phyloP scores from a whole-genome alignment of 805 yeast species.

The Tetrapisispora namnaoensis region DNA sequence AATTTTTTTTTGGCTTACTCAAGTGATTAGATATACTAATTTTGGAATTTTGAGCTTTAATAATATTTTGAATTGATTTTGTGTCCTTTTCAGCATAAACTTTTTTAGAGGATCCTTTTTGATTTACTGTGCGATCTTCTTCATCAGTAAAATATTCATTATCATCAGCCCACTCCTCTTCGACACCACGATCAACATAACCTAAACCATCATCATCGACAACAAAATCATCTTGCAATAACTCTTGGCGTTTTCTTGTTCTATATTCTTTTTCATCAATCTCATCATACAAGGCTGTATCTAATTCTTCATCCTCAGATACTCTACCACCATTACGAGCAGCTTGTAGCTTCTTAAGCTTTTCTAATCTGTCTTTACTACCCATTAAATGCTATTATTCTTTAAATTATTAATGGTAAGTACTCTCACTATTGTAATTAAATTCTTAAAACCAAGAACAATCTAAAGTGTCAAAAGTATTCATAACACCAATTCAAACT shows the following conservation, averaged over 20 bases:
- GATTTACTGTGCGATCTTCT: slow-evolving; percentile 26
- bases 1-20: slow-evolving; percentile 31
- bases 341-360: slow-evolving; percentile 47
- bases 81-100: slow-evolving; percentile 4
- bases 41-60: slow-evolving; percentile 43
- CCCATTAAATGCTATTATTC: slow-evolving; percentile 22
- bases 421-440: too few relatives aligned
- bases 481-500: neutral
- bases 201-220: slow-evolving; percentile 93
- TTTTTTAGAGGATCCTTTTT: slow-evolving; percentile 17
- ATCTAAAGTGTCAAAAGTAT: neutral
- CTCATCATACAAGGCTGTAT: slow-evolving; percentile 65
- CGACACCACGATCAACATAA: slow-evolving; percentile 86
- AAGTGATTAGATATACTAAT: slow-evolving; percentile 22
- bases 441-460: neutral
- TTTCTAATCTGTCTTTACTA: slow-evolving; percentile 38
- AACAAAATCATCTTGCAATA: slow-evolving; percentile 84
- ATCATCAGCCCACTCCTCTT: slow-evolving; percentile 52
- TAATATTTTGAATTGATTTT: slow-evolving; percentile 33
- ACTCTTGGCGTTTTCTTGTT: slow-evolving; percentile 64
- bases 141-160: slow-evolving; percentile 50
- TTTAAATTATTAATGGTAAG: too few relatives aligned
- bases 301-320: slow-evolving; percentile 27
- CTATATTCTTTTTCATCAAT: slow-evolving; percentile 75
- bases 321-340: slow-evolving; percentile 33